Base-by-base conservation (phyloP, 768 basidiomycete species). In the Mycena capillaripes region DNA sequence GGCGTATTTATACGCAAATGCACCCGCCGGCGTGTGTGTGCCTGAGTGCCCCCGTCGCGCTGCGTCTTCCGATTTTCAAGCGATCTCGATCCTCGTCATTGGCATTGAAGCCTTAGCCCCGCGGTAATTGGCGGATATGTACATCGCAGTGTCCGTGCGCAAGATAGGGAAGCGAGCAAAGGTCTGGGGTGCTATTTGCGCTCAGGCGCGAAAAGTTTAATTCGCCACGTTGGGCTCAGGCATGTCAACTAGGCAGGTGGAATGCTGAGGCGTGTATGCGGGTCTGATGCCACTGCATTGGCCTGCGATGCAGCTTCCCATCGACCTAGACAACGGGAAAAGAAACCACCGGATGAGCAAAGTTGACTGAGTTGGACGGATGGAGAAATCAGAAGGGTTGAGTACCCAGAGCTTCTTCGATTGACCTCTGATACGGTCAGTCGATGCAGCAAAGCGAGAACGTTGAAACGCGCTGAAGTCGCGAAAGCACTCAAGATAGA, bases 71-170 rank as follows among this genome's bases (percentile, higher is more conserved):
- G 61, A 64, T 70, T 70, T 63, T 50, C 69, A 58, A 64, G 61
- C 69, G 69, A 70, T 70, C 44, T 64, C 61, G 62, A 70, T 70
- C 61, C 61, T 64, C 69, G 29, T 59, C 58, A 42, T 29, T 40
- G 58, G 17, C 64, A 56, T 34, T 46, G 40, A 40, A 66, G 40
- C 40, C 27, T 42, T 69, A 69, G 60, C 60, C 30, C 68, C 52
- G 60, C 55, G 56, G 38, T 30, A 64, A 58, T 70, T 57, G 53
- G 69, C 60, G 69, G 55, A 62, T 69, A 62, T 69, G 61, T 44
- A 64, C 46, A 64, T 70, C 44, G 53, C 25, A 17, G 32, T 27
- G 32, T 42, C 40, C 55, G 42, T 48, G 61, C 38, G 16, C 42
- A 40, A 70, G 69, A 64, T 70, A 58, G 44, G 32, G 61, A 70